Percentiles rank a stretch among this genome's conserved stretches.
Evolutionary conservation across 2,329 filamentous ascomycete genomes (phyloP).

Genomic region (Phaeosphaeriaceae sp.): DNA sequence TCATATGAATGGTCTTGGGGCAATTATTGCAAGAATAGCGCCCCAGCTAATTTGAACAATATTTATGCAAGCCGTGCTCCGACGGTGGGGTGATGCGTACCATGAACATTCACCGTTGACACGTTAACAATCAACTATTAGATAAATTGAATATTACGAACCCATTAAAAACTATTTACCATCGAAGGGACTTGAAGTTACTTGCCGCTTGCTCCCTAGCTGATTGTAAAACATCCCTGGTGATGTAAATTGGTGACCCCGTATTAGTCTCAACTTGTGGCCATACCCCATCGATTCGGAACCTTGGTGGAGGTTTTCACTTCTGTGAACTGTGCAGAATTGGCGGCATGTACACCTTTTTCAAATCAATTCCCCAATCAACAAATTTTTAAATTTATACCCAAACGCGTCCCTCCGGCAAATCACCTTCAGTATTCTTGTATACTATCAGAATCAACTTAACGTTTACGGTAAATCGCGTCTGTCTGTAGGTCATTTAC

Average conservation of each 20-base stretch:
- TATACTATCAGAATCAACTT: no score
- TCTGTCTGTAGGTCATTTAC: not conserved
- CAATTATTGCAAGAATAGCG: conserved; percentile 9
- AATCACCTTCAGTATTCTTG: no score
- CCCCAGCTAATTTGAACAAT: conserved; percentile 8
- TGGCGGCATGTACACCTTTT: no score
- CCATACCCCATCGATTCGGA: conserved; percentile 11
- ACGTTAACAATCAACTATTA: conserved; percentile 14
- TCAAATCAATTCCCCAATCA: no score
- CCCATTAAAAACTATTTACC: no score
- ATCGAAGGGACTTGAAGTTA: no score
- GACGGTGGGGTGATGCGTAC: conserved; percentile 1
- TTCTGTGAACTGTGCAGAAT: conserved; percentile 7
- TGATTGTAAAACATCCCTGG: conserved; percentile 10
- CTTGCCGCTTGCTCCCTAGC: conserved; percentile 7
- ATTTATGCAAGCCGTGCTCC: conserved; percentile 1
- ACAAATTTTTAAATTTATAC: no score
- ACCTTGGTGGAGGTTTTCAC: conserved; percentile 1
- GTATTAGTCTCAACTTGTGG: conserved; percentile 12
- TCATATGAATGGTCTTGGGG: conserved; percentile 1
- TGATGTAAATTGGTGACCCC: conserved; percentile 8
- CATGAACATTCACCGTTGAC: conserved; percentile 9
- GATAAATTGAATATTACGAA: not conserved
- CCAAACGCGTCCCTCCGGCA: no score
- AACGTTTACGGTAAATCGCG: no score